Percentiles rank a stretch among this genome's conserved stretches.
These are phyloP conservation scores for Mortierella sp. DNA, from an alignment of 371 early-diverging fungal genomes.

Conservation along the genomic window DNA sequence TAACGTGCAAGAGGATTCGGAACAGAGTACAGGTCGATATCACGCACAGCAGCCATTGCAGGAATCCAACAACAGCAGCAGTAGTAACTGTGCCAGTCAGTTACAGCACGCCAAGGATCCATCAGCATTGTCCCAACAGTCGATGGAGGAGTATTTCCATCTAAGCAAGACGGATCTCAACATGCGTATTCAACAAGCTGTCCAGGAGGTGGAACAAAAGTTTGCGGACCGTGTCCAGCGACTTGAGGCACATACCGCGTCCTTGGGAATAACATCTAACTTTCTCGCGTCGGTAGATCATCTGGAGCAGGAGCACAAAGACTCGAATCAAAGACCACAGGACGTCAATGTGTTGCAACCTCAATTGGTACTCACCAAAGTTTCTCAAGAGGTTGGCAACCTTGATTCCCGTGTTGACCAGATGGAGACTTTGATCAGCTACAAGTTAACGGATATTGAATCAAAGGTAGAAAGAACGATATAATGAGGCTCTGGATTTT, in stretches of 20 bases:
- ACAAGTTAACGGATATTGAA: constrained; percentile 40
- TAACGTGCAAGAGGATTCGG: not conserved
- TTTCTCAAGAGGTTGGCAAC: constrained; percentile 28
- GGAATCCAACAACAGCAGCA: not conserved
- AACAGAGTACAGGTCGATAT: constrained; percentile 2
- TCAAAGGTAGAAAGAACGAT: too few relatives aligned
- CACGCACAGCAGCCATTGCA: not conserved
- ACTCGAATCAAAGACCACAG: too few relatives aligned
- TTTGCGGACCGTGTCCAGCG: constrained; percentile 21
- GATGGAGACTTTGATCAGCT: constrained; percentile 33
- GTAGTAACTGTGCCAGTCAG: not conserved
- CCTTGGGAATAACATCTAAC: not conserved
- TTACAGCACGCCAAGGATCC: not conserved
- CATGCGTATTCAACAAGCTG: constrained; percentile 18
- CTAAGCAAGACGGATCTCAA: constrained; percentile 13
- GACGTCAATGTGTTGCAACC: too few relatives aligned
- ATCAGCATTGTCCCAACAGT: not conserved
- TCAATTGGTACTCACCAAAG: constrained; percentile 11
- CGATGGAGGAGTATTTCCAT: constrained; percentile 4
- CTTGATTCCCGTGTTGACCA: constrained; percentile 33
- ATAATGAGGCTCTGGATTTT: too few relatives aligned
- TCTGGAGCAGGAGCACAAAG: too few relatives aligned
- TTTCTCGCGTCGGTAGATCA: too few relatives aligned
- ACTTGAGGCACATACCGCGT: constrained; percentile 13
- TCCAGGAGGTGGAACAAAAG: constrained; percentile 25